Percentiles rank a stretch among this genome's conserved stretches.
Evolutionary conservation across 2,329 filamentous ascomycete species (phyloP).

Genomic region (Akanthomyces dipterigenus): DNA sequence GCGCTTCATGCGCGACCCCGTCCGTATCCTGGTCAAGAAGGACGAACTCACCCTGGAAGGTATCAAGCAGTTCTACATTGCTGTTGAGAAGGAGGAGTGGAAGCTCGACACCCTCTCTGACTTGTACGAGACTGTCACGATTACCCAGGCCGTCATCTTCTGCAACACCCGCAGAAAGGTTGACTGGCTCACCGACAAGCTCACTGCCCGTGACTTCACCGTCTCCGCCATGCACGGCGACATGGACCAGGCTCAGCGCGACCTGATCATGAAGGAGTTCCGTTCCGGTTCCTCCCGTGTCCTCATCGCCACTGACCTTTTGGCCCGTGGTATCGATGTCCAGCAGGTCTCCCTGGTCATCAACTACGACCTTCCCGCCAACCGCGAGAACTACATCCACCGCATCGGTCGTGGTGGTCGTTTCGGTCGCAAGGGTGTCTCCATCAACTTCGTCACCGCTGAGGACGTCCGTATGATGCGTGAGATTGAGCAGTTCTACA

Average conservation of each 20-base stretch:
- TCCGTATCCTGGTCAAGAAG: conserved; percentile 99
- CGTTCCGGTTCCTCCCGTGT: conserved; percentile 97
- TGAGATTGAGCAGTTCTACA: conserved; percentile 99
- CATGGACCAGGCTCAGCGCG: conserved; percentile 97
- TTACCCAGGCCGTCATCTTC: conserved; percentile 99
- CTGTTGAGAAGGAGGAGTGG: conserved; percentile 99
- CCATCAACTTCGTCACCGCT: conserved; percentile 99
- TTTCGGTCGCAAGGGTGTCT: conserved; percentile 99
- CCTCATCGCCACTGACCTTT: conserved; percentile 92
- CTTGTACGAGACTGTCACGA: conserved; percentile 98
- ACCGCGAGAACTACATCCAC: conserved; percentile 99
- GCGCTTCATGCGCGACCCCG: conserved; percentile 99
- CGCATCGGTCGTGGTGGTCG: conserved; percentile 98
- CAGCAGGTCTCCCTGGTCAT: conserved; percentile 99
- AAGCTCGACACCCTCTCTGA: conserved; percentile 99
- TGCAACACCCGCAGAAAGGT: conserved; percentile 99
- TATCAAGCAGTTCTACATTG: conserved; percentile 99
- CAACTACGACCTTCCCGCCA: conserved; percentile 98
- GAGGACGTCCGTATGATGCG: conserved; percentile 99
- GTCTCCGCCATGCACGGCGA: conserved; percentile 99
- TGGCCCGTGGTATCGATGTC: conserved; percentile 99
- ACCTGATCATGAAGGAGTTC: conserved; percentile 99
- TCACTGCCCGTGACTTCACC: conserved; percentile 96
- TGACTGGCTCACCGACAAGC: conserved; percentile 99
- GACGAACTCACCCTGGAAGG: conserved; percentile 98